Evolutionary conservation across 805 yeast species (phyloP).

Genomic region (Yamadazyma tumulicola): DNA sequence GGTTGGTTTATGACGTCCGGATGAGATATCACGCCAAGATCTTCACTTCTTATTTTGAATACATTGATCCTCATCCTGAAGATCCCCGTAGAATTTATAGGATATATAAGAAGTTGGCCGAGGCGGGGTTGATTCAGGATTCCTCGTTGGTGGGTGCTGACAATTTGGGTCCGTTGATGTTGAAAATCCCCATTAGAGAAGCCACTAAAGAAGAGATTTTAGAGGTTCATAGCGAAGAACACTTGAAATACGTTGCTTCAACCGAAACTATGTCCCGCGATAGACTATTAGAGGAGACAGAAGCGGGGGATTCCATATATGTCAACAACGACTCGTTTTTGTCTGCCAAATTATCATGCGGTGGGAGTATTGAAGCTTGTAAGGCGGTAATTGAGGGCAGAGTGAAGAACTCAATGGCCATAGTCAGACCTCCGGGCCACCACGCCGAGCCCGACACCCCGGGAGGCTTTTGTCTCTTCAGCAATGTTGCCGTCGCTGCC

Average conservation of each 20-base stretch:
- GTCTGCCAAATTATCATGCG: slow-evolving; percentile 90
- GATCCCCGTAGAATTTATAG: slow-evolving; percentile 96
- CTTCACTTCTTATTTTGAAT: slow-evolving; percentile 86
- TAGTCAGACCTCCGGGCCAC: slow-evolving; percentile 98
- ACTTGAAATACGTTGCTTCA: slow-evolving; percentile 68
- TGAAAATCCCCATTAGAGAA: slow-evolving; percentile 84
- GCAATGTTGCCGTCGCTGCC: slow-evolving; percentile 97
- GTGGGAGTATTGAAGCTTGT: slow-evolving; percentile 96
- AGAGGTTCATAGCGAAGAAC: slow-evolving; percentile 80
- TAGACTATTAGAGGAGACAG: slow-evolving; percentile 75
- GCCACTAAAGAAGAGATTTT: slow-evolving; percentile 84
- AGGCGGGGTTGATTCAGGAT: slow-evolving; percentile 85
- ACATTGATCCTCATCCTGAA: slow-evolving; percentile 98
- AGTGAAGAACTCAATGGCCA: slow-evolving; percentile 89
- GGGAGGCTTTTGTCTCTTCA: slow-evolving; percentile 94
- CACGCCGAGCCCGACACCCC: slow-evolving; percentile 98
- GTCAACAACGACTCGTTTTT: slow-evolving; percentile 85
- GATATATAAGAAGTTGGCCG: slow-evolving; percentile 89
- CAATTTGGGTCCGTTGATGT: slow-evolving; percentile 82
- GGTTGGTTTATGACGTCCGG: slow-evolving; percentile 91
- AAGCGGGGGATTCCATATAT: slow-evolving; percentile 90
- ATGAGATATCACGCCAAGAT: slow-evolving; percentile 97
- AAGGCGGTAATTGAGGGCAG: slow-evolving; percentile 89
- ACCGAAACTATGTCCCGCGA: slow-evolving; percentile 78
- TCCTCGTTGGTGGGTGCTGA: slow-evolving; percentile 68